phyloP scores from a whole-genome alignment of 176 grass and related monocot species.

The Eleusine indica region DNA sequence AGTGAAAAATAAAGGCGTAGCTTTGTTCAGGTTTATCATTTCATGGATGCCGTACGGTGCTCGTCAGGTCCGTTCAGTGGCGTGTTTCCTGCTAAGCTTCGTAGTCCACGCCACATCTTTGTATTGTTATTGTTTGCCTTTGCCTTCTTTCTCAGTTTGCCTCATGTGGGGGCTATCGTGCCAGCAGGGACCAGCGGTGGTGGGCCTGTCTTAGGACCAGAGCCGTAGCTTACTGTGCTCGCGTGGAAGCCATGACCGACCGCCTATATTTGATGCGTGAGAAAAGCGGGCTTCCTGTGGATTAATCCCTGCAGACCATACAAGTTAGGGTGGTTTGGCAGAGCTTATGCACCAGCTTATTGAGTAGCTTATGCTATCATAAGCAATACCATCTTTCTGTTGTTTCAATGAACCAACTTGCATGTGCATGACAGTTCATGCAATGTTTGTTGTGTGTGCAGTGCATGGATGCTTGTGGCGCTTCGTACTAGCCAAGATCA shows the following conservation, averaged over 20 bases:
- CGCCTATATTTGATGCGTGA: constrained; percentile 51
- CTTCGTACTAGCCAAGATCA: constrained; percentile 13
- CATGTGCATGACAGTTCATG: neutral
- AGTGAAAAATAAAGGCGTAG: neutral
- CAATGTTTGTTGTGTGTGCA: neutral
- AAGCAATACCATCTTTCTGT: neutral
- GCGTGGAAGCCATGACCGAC: neutral
- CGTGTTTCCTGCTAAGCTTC: neutral
- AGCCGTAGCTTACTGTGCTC: neutral
- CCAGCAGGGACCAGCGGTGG: constrained; percentile 36
- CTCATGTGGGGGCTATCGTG: constrained; percentile 10
- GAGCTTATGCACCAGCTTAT: no score
- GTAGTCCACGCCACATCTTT: neutral
- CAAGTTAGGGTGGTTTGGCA: neutral
- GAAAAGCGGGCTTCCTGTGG: neutral
- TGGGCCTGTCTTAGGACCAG: constrained; percentile 18
- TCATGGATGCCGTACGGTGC: constrained; percentile 44
- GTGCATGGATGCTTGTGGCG: neutral
- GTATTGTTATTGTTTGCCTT: constrained; percentile 31
- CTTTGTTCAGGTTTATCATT: constrained; percentile 46
- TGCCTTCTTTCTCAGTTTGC: constrained; percentile 27
- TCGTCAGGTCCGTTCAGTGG: constrained; percentile 18
- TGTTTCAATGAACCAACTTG: neutral
- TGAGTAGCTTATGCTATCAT: no score
- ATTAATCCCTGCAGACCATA: neutral